Conservation (phyloP, 2,329 filamentous ascomycete genomes). For the Ascochyta clinopodiicola region DNA sequence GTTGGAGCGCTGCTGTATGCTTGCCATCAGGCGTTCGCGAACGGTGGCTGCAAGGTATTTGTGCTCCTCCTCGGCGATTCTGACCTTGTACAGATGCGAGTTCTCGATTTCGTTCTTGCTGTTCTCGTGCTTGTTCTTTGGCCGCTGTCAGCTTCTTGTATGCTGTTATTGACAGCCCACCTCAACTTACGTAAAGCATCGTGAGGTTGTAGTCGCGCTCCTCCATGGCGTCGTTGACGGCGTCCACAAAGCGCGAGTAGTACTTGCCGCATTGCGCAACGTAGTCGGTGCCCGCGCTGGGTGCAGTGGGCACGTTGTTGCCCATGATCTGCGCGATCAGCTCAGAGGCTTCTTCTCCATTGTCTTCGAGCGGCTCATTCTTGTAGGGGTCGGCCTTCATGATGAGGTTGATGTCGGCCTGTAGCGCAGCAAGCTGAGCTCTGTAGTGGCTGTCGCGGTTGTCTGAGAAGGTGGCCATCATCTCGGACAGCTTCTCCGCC, state of each 20-base stretch:
- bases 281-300: conserved; percentile 71
- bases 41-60: conserved; percentile 64
- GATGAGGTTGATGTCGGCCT: conserved; percentile 86
- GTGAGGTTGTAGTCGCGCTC: conserved; percentile 83
- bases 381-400: conserved; percentile 83
- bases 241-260: conserved; percentile 83
- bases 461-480: conserved; percentile 78
- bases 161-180: too few species aligned
- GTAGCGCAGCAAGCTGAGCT: conserved; percentile 88
- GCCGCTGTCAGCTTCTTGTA: neutral
- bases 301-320: conserved; percentile 49
- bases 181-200: conserved; percentile 73
- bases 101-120: conserved; percentile 63
- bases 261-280: conserved; percentile 73
- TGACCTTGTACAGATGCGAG: conserved; percentile 64
- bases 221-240: conserved; percentile 88
- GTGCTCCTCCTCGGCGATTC: conserved; percentile 69
- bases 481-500: conserved; percentile 76
- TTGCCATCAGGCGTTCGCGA: conserved; percentile 66
- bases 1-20: conserved; percentile 63
- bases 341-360: conserved; percentile 70
- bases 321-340: conserved; percentile 58
- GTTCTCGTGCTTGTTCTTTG: conserved; percentile 64
- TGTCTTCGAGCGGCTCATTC: conserved; percentile 70
- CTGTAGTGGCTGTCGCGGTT: conserved; percentile 86